These are phyloP conservation scores for Ceriops zippeliana DNA, from an alignment of 345 rosid species.

Conservation along the genomic window DNA sequence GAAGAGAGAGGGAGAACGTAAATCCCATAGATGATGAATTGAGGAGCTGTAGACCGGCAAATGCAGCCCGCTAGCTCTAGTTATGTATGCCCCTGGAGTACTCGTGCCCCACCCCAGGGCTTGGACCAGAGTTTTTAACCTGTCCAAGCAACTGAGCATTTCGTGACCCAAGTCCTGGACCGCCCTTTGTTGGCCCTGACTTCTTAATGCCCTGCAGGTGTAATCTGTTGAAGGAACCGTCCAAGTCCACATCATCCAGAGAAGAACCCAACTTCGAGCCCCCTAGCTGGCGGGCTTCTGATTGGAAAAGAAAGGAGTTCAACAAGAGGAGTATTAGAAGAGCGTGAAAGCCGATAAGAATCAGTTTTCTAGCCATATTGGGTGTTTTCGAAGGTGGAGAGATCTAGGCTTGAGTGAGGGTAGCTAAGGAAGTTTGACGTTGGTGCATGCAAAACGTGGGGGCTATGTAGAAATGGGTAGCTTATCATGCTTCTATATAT, in stretches of 20 bases:
- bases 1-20: too few species aligned
- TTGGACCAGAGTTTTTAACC: constrained; percentile 27
- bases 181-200: constrained; percentile 36
- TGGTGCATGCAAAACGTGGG: too few species aligned
- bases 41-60: too few species aligned
- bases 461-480: too few species aligned
- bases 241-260: background rate
- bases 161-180: constrained; percentile 26
- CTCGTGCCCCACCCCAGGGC: constrained; percentile 34
- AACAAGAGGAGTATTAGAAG: constrained; percentile 4
- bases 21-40: too few species aligned
- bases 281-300: constrained; percentile 7
- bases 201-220: constrained; percentile 10
- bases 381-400: background rate
- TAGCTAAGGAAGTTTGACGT: too few species aligned
- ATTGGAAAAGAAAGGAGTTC: background rate
- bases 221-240: background rate
- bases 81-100: background rate
- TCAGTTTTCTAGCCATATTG: constrained; percentile 2
- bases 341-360: background rate
- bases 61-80: background rate
- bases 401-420: too few species aligned
- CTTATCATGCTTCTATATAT: constrained; percentile 1
- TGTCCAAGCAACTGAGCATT: background rate
- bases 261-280: background rate